Evolutionary conservation across 345 rosid species (phyloP), one percentile per base, ranked within the genome.

Genomic region (Gynandropsis gynandra): DNA sequence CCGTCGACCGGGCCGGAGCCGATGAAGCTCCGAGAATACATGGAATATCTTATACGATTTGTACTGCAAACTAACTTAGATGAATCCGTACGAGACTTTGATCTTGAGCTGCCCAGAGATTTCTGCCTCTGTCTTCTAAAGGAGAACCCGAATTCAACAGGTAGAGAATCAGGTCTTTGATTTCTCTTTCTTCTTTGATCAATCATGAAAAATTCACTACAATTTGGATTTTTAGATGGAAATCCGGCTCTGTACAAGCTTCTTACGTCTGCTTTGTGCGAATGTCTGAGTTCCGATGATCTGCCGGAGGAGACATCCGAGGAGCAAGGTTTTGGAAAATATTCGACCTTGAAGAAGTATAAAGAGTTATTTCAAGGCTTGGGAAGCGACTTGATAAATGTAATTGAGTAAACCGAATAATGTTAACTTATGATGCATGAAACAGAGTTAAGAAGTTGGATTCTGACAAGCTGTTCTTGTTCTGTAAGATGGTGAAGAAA

Each of bases 401-500:
- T 57, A 54, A 45, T 35, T 36, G 18, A 8, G 29, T 36, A 20
- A 15, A n/a, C 8, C 18, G 14, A 1, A 39, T 1, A 7, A 8
- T 46, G 13, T 37, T 12, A 10, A 1, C 10, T 54, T 32, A 13
- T 49, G 24, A 31, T 37, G 8, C n/a, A 11, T 50, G 14, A 29
- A 31, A 47, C 15, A 13, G 7, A 34, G 31, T 12, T 24, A 12
- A 10, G 29, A 6, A 17, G 27, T 51, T 5, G n/a, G 20, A 8
- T 41, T 19, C 47, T 41, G 0, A 4, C 42, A 24, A 10, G n/a
- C 21, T 16, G 17, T 10, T 12, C 18, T 47, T 46, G 9, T 60
- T 52, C 27, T 57, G 16, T 53, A 71, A 87, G 87, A 73, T 76
- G 47, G 49, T 81, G 68, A 74, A 77, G 72, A 65, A 53, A 20